Evolutionary conservation across 306 rosid species (phyloP), one percentile per base, ranked within the genome.

Genomic region (Alnus glutinosa): DNA sequence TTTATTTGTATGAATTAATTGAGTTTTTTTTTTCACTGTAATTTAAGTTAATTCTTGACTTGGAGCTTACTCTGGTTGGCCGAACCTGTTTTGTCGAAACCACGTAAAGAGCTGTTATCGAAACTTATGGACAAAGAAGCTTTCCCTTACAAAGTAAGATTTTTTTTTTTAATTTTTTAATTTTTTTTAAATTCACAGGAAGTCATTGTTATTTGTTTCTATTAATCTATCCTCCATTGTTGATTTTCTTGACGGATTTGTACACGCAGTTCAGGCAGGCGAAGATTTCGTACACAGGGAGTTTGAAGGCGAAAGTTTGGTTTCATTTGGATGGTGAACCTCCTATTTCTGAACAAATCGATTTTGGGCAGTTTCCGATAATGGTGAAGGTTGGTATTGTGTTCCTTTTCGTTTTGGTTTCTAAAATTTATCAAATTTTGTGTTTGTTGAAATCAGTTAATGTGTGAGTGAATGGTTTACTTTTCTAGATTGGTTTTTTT

Each of bases 251-350:
- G 16, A 57, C 55, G 7, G 10, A 42, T 79, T 66, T 77, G 52
- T 34, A 48, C 28, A 51, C 80, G 80, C 90, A 94, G 98, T 95
- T 98, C 81, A 88, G 98, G 72, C 98, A 92, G 77, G 93, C 94
- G 34, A 89, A 86, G 73, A 81, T 76, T 77, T 86, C 98, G 1
- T 95, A 95, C 42, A 73, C 94, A 0, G 98, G 98, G 66, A 89
- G 66, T 81, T 84, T 95, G 61, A 61, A 12, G 30, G 89, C 88
- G 6, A 91, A 85, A 28, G 89, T 92, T 52, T 89, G 87, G 85
- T 83, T 89, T 83, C 91, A 91, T 80, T 90, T 88, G 67, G 79
- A 80, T 30, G 87, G 42, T 0, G 87, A 79, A 51, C 57, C 86
- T 80, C 78, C 80, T 51, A 76, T 89, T n/a, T 79, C 93, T 72